Base-by-base conservation (phyloP, 768 basidiomycete species). In the Tephrocybe rancida region DNA sequence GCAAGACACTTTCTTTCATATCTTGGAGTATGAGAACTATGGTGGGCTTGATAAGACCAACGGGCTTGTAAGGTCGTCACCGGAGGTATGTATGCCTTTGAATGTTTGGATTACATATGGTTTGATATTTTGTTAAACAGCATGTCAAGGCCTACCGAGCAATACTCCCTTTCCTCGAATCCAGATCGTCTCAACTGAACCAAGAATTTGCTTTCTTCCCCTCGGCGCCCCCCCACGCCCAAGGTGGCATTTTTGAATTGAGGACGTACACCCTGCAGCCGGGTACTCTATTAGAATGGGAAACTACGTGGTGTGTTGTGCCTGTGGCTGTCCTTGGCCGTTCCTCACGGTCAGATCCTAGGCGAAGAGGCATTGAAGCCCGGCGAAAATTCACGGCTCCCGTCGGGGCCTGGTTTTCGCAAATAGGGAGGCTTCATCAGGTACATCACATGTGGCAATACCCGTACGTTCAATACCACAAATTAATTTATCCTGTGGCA, bases 381-480 rank as follows among this genome's bases (percentile, higher is more conserved):
- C 85, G 97, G 46, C 81, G 87, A 56, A 86, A 88, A 68, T 90
- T 90, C 64, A 87, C 96, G 50, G 83, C 83, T 52, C 95, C 91
- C 39, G 83, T 92, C 11, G 93, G 91, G 25, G 90, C 90, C n/a
- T 94, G 92, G 91, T 95, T 92, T 72, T 89, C 90, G 51, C 92
- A 93, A 69, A 78, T 92, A 43, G 92, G 92, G 47, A 81, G 88
- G 44, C 75, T 92, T 49, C 88, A 92, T 65, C 82, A 92, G 60
- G 96, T 97, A 7, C 91, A 98, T 67, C 96, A 98, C 72, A 83
- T 98, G 73, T 98, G 96, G 96, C 95, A 98, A 72, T 96, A 96
- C 67, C 86, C 87, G 92, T 93, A 63, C 67, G 87, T 80, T 55
- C 44, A 5, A 30, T 54, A 19, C n/a, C n/a, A n/a, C n/a, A n/a